Base-by-base conservation (phyloP, 768 basidiomycete genomes). In the Gautieria morchelliformis region DNA sequence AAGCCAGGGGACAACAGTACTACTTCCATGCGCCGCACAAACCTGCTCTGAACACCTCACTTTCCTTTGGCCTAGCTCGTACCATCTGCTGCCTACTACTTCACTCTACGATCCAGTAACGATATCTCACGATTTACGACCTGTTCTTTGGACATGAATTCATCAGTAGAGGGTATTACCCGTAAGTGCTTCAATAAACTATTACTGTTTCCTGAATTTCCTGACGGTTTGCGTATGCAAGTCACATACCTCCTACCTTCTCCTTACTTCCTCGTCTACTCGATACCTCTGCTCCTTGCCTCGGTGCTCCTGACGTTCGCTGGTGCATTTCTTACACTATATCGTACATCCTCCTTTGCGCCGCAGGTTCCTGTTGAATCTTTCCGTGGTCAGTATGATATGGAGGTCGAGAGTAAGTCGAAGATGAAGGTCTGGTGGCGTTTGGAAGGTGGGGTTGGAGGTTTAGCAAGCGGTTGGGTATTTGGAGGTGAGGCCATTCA, bases 261-360 rank as follows among this genome's bases (percentile, higher is more conserved):
- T 20, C 66, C 79, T 4, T 80, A 78, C 63, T 66, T 74, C 24
- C 74, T 86, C 32, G 76, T 76, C 41, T 86, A 85, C 64, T 63
- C 78, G 33, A 63, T 86, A 27, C 84, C 84, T 52, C 71, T 88
- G n/a, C 71, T 87, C 33, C 65, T 81, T 4, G 58, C 81, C 5
- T 85, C 84, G 10, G 52, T 83, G 41, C 59, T 80, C 22, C 71
- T 84, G 39, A 79, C 78, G 7, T 83, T 85, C 64, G 72, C 82
- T n/a, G 84, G 85, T n/a, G 75, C 83, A 3, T 87, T 88, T 67
- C 71, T 87, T 20, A 85, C 78, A 17, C 76, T 88, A 50, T 84
- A 87, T 64, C 81, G 86, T 41, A 80, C 84, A 20, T 77, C 82
- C 40, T 75, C 79, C 7, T 85, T 88, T 63, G 70, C 78, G 0